Base-by-base conservation (phyloP, 495 filamentous ascomycete genomes). In the Astrothelium subdiscretum region DNA sequence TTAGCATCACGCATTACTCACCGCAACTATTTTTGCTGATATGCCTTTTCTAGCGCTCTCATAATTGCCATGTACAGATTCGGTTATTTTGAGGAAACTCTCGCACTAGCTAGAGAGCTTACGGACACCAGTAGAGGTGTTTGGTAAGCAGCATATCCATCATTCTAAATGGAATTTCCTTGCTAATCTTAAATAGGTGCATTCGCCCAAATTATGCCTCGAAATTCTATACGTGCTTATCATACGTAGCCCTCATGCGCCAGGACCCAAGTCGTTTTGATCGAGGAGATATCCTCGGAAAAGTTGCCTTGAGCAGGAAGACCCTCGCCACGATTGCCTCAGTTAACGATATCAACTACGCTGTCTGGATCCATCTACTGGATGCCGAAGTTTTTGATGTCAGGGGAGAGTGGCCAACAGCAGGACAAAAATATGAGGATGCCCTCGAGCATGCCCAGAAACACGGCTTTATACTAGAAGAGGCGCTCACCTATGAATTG, bases 391-490 rank as follows among this genome's bases (percentile, higher is more conserved):
- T 91, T 15, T 77, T 76, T 24, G 89, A 95, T 66, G 75, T 89
- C 62, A 77, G 75, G 31, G 79, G 79, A 40, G 75, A 87, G 59
- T 82, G 88, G 65, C 83, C 81, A 3, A 73, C 73, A 6, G 81
- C 86, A 8, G 81, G 91, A 48, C 75, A 74, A 44, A 75, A 79
- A 22, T 94, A 91, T 66, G 91, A 96, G 74, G 79, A 82, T 62
- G 84, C 87, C 22, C 78, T 91, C 43, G 89, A 95, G 67, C 89
- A 95, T 72, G 86, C 86, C 44, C 81, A 91, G 63, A 78, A 91
- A 44, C 81, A 95, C 71, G 83, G 82, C 59, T 90, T 90, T 71
- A 73, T 83, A 12, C 79, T 95, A 44, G 91, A 95, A 65, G 87
- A 95, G 69, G 91, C 88, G 0, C 80, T 92, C 24, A 81, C 85